Evolutionary conservation across 208 protist species (phyloP).

Genomic region (Leishmania lainsoni): DNA sequence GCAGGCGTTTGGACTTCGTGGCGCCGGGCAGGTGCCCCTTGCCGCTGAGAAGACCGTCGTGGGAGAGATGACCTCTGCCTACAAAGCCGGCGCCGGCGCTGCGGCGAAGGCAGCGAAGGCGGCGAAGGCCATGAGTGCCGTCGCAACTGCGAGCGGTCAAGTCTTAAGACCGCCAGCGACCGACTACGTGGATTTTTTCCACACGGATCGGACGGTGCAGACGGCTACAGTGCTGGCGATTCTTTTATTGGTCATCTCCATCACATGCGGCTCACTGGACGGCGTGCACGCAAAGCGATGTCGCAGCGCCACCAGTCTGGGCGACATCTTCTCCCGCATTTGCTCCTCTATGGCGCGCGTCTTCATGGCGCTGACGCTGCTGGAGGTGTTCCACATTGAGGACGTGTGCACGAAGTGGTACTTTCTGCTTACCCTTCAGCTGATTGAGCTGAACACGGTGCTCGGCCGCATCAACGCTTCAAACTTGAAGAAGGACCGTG

Average conservation of each 20-base stretch:
- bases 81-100: not conserved
- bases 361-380: conserved; percentile 83
- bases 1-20: conserved; percentile 45
- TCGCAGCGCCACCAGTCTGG: conserved; percentile 79
- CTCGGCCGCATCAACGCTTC: conserved; percentile 84
- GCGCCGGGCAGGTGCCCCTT: conserved; percentile 41
- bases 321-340: conserved; percentile 86
- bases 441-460: conserved; percentile 87
- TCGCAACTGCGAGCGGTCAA: not conserved
- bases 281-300: conserved; percentile 83
- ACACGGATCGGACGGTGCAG: conserved; percentile 50
- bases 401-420: conserved; percentile 78
- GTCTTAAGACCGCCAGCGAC: conserved; percentile 8
- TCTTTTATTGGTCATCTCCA: conserved; percentile 62
- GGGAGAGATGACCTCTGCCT: conserved; percentile 17
- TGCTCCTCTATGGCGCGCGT: conserved; percentile 78
- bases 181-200: conserved; percentile 51
- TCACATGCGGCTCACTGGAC: conserved; percentile 76
- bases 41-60: conserved; percentile 14
- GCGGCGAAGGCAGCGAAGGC: not conserved
- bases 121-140: not conserved
- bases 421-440: conserved; percentile 68
- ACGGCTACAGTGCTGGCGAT: conserved; percentile 67
- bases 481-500: conserved; percentile 74
- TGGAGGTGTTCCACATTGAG: conserved; percentile 71